A percentile compares a stretch with the other conserved stretches of the same genome.
Conservation (phyloP, 2,329 filamentous ascomycete genomes). For the Clarireedia hainanense region DNA sequence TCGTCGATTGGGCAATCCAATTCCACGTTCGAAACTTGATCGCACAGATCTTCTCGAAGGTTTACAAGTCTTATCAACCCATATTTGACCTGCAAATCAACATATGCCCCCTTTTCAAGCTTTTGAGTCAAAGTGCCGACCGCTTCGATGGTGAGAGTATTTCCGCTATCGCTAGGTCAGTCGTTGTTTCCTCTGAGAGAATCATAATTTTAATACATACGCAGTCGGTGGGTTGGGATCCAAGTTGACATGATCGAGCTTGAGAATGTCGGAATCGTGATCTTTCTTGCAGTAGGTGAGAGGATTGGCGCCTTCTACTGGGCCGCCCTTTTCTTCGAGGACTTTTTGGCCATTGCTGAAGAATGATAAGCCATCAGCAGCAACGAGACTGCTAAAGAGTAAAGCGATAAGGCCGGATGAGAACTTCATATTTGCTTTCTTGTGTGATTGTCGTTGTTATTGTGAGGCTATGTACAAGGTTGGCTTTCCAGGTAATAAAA, state of each 20-base stretch:
- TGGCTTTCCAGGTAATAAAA: constrained; percentile 3
- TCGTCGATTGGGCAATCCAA: constrained; percentile 81
- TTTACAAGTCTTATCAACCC: constrained; percentile 84
- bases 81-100: constrained; percentile 83
- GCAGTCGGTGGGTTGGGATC: constrained; percentile 76
- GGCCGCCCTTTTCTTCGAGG: constrained; percentile 37
- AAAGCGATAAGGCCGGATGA: constrained; percentile 21
- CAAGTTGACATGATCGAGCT: constrained; percentile 73
- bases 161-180: constrained; percentile 50
- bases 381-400: constrained; percentile 25
- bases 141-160: constrained; percentile 70
- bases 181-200: constrained; percentile 9
- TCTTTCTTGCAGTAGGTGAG: constrained; percentile 65
- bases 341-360: constrained; percentile 42
- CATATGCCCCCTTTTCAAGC: constrained; percentile 72
- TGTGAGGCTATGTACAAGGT: constrained; percentile 6
- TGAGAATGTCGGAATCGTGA: constrained; percentile 61
- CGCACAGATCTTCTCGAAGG: constrained; percentile 76
- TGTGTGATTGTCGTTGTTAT: constrained; percentile 1
- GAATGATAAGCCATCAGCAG: constrained; percentile 37
- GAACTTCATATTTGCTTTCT: constrained; percentile 26
- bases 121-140: constrained; percentile 63
- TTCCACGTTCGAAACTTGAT: constrained; percentile 81
- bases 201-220: constrained; percentile 46
- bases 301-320: constrained; percentile 64